phyloP scores from a whole-genome alignment of 2,329 filamentous ascomycete species.

The Penicillium griseofulvum region DNA sequence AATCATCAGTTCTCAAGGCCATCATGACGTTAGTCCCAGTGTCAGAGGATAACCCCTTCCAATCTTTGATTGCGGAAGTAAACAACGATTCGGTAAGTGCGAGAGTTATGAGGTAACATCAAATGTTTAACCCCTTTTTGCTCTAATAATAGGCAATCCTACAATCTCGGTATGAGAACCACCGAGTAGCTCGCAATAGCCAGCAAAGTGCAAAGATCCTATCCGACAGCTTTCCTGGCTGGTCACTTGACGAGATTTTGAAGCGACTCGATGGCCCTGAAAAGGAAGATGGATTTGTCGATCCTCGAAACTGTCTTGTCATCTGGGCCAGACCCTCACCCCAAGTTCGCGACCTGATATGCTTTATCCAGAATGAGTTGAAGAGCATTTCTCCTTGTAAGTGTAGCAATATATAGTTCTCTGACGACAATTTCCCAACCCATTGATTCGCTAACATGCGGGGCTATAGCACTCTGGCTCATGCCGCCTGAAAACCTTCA shows the following conservation, averaged over 20 bases:
- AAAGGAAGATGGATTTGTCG: conserved; percentile 67
- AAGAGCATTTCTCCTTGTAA: conserved; percentile 66
- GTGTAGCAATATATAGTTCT: conserved; percentile 28
- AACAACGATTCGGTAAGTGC: conserved; percentile 14
- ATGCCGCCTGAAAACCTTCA: conserved; percentile 80
- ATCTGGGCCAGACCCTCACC: conserved; percentile 81
- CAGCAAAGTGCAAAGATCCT: conserved; percentile 75
- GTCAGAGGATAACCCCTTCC: conserved; percentile 21
- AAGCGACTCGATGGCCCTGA: conserved; percentile 62
- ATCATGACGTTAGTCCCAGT: conserved; percentile 1
- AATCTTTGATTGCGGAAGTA: conserved; percentile 14
- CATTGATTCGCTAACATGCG: neutral
- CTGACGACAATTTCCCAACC: neutral
- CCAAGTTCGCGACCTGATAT: conserved; percentile 64
- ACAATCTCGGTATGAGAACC: conserved; percentile 66
- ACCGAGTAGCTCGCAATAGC: conserved; percentile 69
- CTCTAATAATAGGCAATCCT: conserved; percentile 48
- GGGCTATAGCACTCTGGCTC: conserved; percentile 66
- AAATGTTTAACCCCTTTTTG: neutral
- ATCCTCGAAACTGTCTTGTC: conserved; percentile 75
- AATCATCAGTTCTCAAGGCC: neutral
- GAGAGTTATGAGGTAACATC: neutral
- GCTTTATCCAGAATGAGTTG: conserved; percentile 64
- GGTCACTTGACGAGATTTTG: conserved; percentile 72
- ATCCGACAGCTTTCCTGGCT: conserved; percentile 59